Evolutionary conservation across 2,329 filamentous ascomycete species (phyloP), one percentile per base, ranked within the genome.

Genomic region (Ceratocystis harringtonii): DNA sequence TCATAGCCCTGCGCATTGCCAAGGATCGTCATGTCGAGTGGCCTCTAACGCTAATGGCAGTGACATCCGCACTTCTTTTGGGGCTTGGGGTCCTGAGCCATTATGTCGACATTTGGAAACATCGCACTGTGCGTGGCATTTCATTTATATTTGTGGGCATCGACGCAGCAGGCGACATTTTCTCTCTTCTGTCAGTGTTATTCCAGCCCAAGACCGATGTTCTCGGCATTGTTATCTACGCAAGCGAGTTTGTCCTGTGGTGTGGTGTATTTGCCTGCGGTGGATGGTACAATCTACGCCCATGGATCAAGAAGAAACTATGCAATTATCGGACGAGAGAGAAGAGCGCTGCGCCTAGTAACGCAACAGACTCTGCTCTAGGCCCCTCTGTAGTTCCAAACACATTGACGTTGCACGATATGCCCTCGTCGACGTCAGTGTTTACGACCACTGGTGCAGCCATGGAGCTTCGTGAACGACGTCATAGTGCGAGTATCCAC

Each of bases 141-240:
- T 88, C 85, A 0, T 89, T 89, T 72, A 75, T 88, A 1, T 90
- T 90, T 69, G 85, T 88, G 0, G 83, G 77, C 1, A 86, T 89
- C 55, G 86, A 89, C 73, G 86, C 85, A 0, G 77, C 83, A 0
- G 86, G 86, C 0, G 86, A 89, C 71, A 71, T 89, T 2, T 85
- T 85, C 64, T 88, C 85, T 0, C 74, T 89, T 0, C 71, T 85
- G 2, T 86, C 85, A 0, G 76, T 89, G 17, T 75, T 86, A 52
- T 88, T 86, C 68, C 80, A 87, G 71, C 76, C 78, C 0, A 74
- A 75, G 19, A 70, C 86, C 2, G 82, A 88, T 70, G 71, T 86
- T 0, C 73, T 87, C 0, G 86, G 85, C 0, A 78, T 89, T 67
- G 78, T 84, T 0, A 87, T 88, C 17, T 89, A 89, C 71, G 83